Base-by-base conservation (phyloP, 345 rosid species). In the Linum tenue region DNA sequence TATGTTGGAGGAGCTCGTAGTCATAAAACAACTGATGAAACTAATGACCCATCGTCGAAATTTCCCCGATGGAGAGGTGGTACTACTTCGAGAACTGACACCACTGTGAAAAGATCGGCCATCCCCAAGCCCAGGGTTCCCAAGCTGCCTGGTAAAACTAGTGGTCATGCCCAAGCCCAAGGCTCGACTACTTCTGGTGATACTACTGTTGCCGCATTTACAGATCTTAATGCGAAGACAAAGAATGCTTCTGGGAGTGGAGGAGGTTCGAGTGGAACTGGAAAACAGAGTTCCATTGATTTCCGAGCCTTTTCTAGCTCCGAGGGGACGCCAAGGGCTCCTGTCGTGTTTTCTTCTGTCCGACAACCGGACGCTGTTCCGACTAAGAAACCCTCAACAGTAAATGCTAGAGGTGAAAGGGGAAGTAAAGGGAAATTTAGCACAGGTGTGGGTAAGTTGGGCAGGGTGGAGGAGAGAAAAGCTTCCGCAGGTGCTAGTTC, bases 81-180 rank as follows among this genome's bases (percentile, higher is more conserved):
- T 22, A 22, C 31, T 69, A 72, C 76, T 69, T 73, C 82, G 0
- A 84, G 76, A 78, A 67, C 63, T 69, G 81, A 84, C 60, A 62
- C 87, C 10, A 79, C 75, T 77, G 98, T 82, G 64, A 91, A 86
- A 70, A 83, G 72, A 71, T 61, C 76, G 15, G 76, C 76, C 5
- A 58, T 75, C 69, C 59, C 87, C 14, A 90, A 82, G 80, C 75
- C 87, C 69, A 86, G 75, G 80, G 72, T 64, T 72, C 75, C 69
- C 60, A 88, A 74, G 69, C 84, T 95, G 5, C 80, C 80, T 69
- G 40, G 15, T 22, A 22, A 22, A 22, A 22, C 31, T 22, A 22
- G 31, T 22, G 31, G 31, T 22, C 31, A 22, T 22, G 31, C 31
- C 31, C 31, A 22, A 22, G 31, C 31, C 31, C 31, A 22, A 22